Conservation (phyloP, 805 yeast species). For the Zygoascus ofunaensis region DNA sequence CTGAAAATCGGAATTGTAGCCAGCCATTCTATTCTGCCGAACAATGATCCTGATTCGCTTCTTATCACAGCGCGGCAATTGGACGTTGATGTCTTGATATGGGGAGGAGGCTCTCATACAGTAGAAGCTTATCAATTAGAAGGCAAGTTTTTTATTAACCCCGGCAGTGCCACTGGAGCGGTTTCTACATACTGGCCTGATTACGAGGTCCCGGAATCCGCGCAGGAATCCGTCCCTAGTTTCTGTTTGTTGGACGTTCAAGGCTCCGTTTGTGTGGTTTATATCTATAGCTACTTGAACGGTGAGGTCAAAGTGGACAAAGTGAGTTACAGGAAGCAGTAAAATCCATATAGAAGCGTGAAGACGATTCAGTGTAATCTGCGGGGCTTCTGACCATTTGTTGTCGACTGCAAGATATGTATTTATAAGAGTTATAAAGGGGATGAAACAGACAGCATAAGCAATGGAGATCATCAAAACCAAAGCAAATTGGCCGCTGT, state of each 20-base stretch:
- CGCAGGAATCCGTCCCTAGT: constrained; percentile 53
- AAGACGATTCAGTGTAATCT: too few relatives aligned
- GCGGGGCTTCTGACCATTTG: too few relatives aligned
- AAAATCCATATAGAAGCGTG: not conserved
- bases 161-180: constrained; percentile 96
- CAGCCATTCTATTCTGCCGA: constrained; percentile 78
- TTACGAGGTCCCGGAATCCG: constrained; percentile 22
- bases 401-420: too few relatives aligned
- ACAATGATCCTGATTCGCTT: constrained; percentile 76
- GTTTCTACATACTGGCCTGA: constrained; percentile 57
- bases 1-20: constrained; percentile 76
- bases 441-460: too few relatives aligned
- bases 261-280: constrained; percentile 66
- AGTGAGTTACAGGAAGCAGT: constrained; percentile 49
- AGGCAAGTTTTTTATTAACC: constrained; percentile 89
- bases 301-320: constrained; percentile 89
- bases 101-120: constrained; percentile 81
- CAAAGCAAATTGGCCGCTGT: too few relatives aligned
- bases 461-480: too few relatives aligned
- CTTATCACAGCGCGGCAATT: constrained; percentile 77
- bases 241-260: constrained; percentile 85
- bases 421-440: too few relatives aligned
- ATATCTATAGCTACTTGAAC: constrained; percentile 70
- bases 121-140: constrained; percentile 91
- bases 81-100: constrained; percentile 82